These are phyloP conservation scores for Jimgerdemannia lactiflua DNA, from an alignment of 192 early-diverging fungal genomes.

Conservation along the genomic window DNA sequence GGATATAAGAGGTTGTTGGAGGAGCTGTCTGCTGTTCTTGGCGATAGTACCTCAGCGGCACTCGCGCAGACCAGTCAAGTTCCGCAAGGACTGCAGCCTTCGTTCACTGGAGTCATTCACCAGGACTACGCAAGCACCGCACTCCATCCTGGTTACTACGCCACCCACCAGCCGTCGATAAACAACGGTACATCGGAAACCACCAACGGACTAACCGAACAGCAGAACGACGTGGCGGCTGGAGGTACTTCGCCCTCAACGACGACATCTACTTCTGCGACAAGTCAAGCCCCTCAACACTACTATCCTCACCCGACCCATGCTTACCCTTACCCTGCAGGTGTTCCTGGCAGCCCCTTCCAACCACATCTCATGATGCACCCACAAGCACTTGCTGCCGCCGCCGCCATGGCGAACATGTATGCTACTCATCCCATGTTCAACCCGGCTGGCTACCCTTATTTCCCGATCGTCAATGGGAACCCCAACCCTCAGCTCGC, in stretches of 20 bases:
- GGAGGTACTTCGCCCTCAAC: slow-evolving; percentile 3
- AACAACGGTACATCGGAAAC: neutral
- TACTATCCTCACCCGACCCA: neutral
- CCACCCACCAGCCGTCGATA: slow-evolving; percentile 12
- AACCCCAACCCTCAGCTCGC: slow-evolving; percentile 4
- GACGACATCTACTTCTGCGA: neutral
- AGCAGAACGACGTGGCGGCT: neutral
- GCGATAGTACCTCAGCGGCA: slow-evolving; percentile 7
- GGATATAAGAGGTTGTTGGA: slow-evolving; percentile 81
- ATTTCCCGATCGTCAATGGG: neutral
- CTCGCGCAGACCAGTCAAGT: slow-evolving; percentile 4
- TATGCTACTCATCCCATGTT: slow-evolving; percentile 4
- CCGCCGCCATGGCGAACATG: slow-evolving; percentile 12
- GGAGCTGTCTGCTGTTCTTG: slow-evolving; percentile 58
- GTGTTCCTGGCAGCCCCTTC: neutral
- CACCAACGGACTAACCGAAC: slow-evolving; percentile 3
- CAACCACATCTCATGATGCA: neutral
- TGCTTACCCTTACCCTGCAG: neutral
- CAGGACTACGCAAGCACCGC: slow-evolving; percentile 28
- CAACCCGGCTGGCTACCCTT: neutral
- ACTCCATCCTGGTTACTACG: slow-evolving; percentile 15
- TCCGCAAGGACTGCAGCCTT: slow-evolving; percentile 11
- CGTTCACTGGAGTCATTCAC: slow-evolving; percentile 9
- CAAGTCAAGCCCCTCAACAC: neutral
- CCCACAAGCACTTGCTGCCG: slow-evolving; percentile 11